Evolutionary conservation across 345 rosid species (phyloP).

Genomic region (Aethionema arabicum): DNA sequence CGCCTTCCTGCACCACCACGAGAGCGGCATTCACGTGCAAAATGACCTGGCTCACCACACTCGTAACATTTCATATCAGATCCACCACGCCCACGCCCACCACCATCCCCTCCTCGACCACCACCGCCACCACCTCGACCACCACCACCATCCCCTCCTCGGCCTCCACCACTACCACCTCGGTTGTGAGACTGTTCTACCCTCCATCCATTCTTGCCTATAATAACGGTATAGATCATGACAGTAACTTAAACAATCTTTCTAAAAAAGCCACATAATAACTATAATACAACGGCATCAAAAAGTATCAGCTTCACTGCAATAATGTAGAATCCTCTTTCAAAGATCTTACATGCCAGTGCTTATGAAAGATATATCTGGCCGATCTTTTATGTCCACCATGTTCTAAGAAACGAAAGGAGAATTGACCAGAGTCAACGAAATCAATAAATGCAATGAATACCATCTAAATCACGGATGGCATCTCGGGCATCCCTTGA

Average conservation of each 20-base stretch:
- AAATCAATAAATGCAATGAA: neutral
- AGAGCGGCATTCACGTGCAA: slow-evolving; percentile 81
- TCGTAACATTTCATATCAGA: slow-evolving; percentile 89
- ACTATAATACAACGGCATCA: too few relatives aligned
- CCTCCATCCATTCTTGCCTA: slow-evolving; percentile 92
- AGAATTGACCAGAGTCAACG: too few relatives aligned
- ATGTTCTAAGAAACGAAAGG: neutral
- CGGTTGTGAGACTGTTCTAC: slow-evolving; percentile 88
- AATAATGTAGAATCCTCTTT: too few relatives aligned
- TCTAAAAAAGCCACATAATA: too few relatives aligned
- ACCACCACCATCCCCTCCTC: slow-evolving; percentile 46
- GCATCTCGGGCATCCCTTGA: slow-evolving; percentile 82
- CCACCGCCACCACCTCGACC: slow-evolving; percentile 67
- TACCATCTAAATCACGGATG: slow-evolving; percentile 79
- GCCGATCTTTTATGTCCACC: too few relatives aligned
- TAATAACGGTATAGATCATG: too few relatives aligned
- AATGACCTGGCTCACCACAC: slow-evolving; percentile 91
- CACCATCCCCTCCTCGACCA: too few relatives aligned
- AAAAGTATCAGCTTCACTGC: too few relatives aligned
- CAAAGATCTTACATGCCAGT: too few relatives aligned
- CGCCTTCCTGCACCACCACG: slow-evolving; percentile 78
- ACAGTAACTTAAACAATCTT: too few relatives aligned
- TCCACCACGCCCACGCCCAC: slow-evolving; percentile 47
- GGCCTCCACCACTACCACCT: slow-evolving; percentile 61
- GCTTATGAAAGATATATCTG: too few relatives aligned